Conservation (phyloP, 2,329 filamentous ascomycete genomes). For the Colletotrichum australisinense region DNA sequence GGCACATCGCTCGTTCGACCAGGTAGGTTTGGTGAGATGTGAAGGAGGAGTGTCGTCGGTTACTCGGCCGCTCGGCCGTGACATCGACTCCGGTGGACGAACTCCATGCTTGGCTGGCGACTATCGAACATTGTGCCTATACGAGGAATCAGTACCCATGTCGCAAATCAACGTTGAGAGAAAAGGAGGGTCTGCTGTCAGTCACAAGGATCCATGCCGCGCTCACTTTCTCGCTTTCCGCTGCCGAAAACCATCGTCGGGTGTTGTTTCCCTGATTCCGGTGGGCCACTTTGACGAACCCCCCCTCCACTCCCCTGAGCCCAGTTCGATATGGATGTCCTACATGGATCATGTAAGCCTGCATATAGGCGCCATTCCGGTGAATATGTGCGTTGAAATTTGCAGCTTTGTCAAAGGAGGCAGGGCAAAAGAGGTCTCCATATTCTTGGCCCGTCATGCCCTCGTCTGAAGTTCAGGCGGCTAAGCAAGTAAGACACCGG, state of each 20-base stretch:
- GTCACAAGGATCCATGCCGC: background rate
- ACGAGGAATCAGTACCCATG: conserved; percentile 5
- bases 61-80: conserved; percentile 6
- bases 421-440: background rate
- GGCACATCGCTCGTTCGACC: background rate
- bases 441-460: background rate
- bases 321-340: background rate
- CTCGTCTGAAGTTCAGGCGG: conserved; percentile 20
- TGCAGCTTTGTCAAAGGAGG: background rate
- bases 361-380: background rate
- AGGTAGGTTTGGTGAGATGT: background rate
- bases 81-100: background rate
- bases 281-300: background rate
- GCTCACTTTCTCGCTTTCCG: background rate
- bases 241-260: background rate
- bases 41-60: background rate
- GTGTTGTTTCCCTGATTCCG: conserved; percentile 4
- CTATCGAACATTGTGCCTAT: conserved; percentile 15
- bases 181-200: background rate
- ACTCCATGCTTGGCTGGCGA: background rate
- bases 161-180: background rate
- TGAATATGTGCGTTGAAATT: background rate
- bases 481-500: conserved; percentile 8
- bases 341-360: conserved; percentile 2
- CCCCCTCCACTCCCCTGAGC: background rate